Evolutionary conservation across 2,329 filamentous ascomycete genomes (phyloP).

Genomic region (Exophiala sideris): DNA sequence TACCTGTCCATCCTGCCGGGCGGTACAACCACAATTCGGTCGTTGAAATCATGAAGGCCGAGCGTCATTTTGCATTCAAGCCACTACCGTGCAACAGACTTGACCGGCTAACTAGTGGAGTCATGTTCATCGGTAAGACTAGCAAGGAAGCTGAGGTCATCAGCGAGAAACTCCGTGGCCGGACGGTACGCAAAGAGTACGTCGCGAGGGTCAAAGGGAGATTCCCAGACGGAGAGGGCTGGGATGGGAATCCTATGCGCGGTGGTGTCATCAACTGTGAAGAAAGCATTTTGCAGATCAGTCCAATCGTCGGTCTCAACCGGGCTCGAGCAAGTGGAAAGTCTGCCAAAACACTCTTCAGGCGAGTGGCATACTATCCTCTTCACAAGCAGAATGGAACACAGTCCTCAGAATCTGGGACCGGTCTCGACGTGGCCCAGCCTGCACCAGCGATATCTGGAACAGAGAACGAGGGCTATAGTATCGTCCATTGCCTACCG

Average conservation of each 20-base stretch:
- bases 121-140: constrained; percentile 97
- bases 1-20: constrained; percentile 92
- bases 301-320: constrained; percentile 90
- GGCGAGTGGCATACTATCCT: constrained; percentile 86
- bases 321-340: constrained; percentile 92
- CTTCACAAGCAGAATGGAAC: background rate
- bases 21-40: constrained; percentile 95
- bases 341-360: constrained; percentile 84
- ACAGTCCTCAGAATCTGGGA: constrained; percentile 23
- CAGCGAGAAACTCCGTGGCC: constrained; percentile 68
- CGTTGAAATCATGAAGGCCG: constrained; percentile 85
- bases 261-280: constrained; percentile 78
- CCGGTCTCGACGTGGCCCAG: constrained; percentile 25
- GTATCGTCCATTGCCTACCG: constrained; percentile 88
- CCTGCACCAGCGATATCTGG: constrained; percentile 33
- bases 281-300: constrained; percentile 89
- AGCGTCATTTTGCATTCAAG: constrained; percentile 58
- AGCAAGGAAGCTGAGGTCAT: constrained; percentile 74
- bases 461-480: constrained; percentile 69
- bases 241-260: constrained; percentile 22
- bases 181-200: constrained; percentile 93
- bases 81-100: constrained; percentile 83
- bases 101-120: constrained; percentile 86
- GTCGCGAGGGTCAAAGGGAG: constrained; percentile 84
- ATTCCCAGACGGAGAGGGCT: constrained; percentile 67